Evolutionary conservation across 148 eudicot species (phyloP).

Genomic region (Cornus florida): DNA sequence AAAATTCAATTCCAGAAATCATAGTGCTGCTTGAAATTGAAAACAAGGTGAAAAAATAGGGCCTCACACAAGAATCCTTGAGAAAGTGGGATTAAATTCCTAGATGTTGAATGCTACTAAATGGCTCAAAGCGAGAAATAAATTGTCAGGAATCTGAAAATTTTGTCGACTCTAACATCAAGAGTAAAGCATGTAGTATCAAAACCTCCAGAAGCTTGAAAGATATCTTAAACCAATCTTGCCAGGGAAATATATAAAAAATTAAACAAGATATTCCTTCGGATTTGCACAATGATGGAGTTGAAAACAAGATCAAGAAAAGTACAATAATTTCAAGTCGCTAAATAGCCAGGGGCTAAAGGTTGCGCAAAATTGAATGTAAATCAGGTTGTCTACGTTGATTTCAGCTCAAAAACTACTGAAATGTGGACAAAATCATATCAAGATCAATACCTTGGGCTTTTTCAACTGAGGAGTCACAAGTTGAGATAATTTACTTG

Average conservation of each 20-base stretch:
- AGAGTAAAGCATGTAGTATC: background rate
- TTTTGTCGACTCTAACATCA: no score
- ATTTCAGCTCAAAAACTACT: background rate
- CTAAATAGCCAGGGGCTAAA: no score
- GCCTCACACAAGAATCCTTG: background rate
- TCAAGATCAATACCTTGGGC: slow-evolving; percentile 38
- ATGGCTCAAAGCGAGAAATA: no score
- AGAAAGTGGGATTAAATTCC: background rate
- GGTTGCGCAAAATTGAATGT: background rate
- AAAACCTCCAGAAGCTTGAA: background rate
- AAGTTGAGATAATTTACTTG: slow-evolving; percentile 50
- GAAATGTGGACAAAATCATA: slow-evolving; percentile 1
- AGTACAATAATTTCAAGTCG: background rate
- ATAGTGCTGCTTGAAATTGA: background rate
- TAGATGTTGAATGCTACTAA: background rate
- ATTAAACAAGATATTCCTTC: background rate
- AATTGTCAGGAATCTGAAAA: no score
- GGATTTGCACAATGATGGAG: background rate
- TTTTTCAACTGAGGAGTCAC: slow-evolving; percentile 36
- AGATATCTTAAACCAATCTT: background rate
- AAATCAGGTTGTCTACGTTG: background rate
- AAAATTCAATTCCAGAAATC: no score
- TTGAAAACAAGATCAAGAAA: background rate
- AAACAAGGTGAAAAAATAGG: no score
- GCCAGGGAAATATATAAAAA: no score